Evolutionary conservation across 1,284 basidiomycete species (phyloP).

Genomic region (Afroboletus lepidellus): DNA sequence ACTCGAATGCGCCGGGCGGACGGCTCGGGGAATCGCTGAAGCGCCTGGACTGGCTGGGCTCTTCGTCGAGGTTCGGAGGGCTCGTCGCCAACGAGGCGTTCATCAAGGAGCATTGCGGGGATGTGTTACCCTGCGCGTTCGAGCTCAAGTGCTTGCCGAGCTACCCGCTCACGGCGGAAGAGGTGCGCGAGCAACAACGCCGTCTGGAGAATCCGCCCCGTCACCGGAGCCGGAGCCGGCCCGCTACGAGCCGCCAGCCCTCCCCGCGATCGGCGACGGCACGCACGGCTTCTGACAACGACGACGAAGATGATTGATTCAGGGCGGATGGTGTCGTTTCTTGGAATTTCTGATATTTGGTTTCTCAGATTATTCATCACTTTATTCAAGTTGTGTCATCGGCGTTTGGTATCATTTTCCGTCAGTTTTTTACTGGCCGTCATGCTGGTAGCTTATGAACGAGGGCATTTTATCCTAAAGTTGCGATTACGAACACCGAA

Average conservation of each 20-base stretch:
- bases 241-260: slow-evolving; percentile 11
- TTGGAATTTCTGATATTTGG: slow-evolving; percentile 2
- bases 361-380: slow-evolving; percentile 25
- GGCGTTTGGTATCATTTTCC: too few species aligned
- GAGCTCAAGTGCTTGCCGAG: slow-evolving; percentile 52
- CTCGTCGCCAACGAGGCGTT: slow-evolving; percentile 46
- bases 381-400: too few species aligned
- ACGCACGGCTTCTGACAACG: slow-evolving; percentile 15
- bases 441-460: background rate
- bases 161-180: slow-evolving; percentile 49
- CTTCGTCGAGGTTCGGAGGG: slow-evolving; percentile 59
- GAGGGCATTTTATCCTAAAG: background rate
- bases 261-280: slow-evolving; percentile 18
- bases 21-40: slow-evolving; percentile 57
- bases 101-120: slow-evolving; percentile 46
- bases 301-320: slow-evolving; percentile 15
- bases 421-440: background rate
- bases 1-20: slow-evolving; percentile 64
- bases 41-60: slow-evolving; percentile 61
- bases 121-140: slow-evolving; percentile 56
- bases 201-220: slow-evolving; percentile 29
- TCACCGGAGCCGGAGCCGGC: slow-evolving; percentile 25
- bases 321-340: background rate
- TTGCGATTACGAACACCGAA: too few species aligned
- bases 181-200: slow-evolving; percentile 45